Evolutionary conservation across 805 yeast species (phyloP), one percentile per base, ranked within the genome.

Genomic region (Kodamaea sagamina): DNA sequence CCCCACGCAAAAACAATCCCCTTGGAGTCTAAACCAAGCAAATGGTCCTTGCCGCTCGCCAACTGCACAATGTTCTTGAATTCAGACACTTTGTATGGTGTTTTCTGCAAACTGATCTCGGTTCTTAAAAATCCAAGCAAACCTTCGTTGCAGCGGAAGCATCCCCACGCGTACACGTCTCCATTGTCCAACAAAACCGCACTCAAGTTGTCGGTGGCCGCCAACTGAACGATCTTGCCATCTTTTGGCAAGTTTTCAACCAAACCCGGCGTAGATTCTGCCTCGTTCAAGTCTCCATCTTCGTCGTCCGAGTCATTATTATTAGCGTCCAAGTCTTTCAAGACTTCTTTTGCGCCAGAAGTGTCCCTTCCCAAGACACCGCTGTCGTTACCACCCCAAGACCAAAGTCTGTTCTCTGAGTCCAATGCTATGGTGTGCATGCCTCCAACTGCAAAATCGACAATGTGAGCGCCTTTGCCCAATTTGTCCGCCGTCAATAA

Each of bases 1-100:
- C 99, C 99, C 99, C 99, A 93, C 0, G 98, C 90, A 58, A 78
- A 89, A 1, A 90, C 97, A 42, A 82, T 74, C 45, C 99, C 99
- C 56, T 79, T 83, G 18, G 78, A 69, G 61, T 90, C 95, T 27
- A 93, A 70, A 17, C 95, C 93, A 36, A 93, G 62, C 27, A 93
- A 62, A 60, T 93, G 99, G 61, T 93, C 98, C 61, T 90, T 90
- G 38, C 99, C 99, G 0, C 86, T 79, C 1, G 95, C 96, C 44
- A 93, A 63, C 57, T 88, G 93, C 19, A 84, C 88, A 43, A 88
- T 81, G 45, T 86, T 78, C 48, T 74, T 78, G 43, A 88, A 74
- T 38, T 74, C 77, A 0, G 67, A 67, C 26, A 92, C 73, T 53
- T 78, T 81, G 49, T 70, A 64, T 7, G 99, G 99, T 1, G 71